Conservation (phyloP, 1,284 basidiomycete genomes). For the Clitocybe nebularis region DNA sequence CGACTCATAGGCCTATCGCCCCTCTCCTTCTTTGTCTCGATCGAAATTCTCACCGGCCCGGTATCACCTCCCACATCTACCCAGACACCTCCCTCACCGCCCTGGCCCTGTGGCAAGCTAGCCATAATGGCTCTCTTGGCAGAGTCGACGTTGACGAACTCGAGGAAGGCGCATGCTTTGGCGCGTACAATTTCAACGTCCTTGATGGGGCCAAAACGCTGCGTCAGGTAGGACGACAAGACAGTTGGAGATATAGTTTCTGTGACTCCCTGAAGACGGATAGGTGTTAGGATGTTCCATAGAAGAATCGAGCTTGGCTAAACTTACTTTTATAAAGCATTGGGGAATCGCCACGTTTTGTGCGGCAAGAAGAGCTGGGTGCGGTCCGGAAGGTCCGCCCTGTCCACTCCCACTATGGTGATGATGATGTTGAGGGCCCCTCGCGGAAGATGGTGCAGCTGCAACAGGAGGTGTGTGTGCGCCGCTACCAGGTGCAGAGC, state of each 20-base stretch:
- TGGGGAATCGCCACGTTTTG: slow-evolving; percentile 62
- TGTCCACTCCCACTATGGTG: slow-evolving; percentile 21
- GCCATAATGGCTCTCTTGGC: slow-evolving; percentile 84
- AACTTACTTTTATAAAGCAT: slow-evolving; percentile 84
- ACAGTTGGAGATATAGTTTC: slow-evolving; percentile 66
- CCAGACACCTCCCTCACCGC: slow-evolving; percentile 87
- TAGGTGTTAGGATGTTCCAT: slow-evolving; percentile 6
- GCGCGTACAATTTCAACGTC: slow-evolving; percentile 84
- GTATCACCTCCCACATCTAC: slow-evolving; percentile 56
- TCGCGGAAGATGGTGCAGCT: slow-evolving; percentile 22
- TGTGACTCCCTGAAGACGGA: slow-evolving; percentile 53
- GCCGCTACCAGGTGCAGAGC: slow-evolving; percentile 37
- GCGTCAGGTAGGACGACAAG: slow-evolving; percentile 56
- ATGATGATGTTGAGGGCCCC: slow-evolving; percentile 27
- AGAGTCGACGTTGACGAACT: slow-evolving; percentile 77
- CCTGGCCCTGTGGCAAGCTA: slow-evolving; percentile 59
- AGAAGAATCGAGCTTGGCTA: slow-evolving; percentile 4
- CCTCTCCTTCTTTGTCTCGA: slow-evolving; percentile 90
- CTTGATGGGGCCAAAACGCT: slow-evolving; percentile 83
- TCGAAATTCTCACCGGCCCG: slow-evolving; percentile 57
- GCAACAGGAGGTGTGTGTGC: slow-evolving; percentile 13
- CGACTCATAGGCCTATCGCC: slow-evolving; percentile 61
- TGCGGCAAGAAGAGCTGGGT: slow-evolving; percentile 54
- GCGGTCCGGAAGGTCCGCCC: slow-evolving; percentile 22
- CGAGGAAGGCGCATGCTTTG: slow-evolving; percentile 94